Conservation (phyloP, 371 early-diverging fungal genomes). For the Lichtheimia hyalospora region DNA sequence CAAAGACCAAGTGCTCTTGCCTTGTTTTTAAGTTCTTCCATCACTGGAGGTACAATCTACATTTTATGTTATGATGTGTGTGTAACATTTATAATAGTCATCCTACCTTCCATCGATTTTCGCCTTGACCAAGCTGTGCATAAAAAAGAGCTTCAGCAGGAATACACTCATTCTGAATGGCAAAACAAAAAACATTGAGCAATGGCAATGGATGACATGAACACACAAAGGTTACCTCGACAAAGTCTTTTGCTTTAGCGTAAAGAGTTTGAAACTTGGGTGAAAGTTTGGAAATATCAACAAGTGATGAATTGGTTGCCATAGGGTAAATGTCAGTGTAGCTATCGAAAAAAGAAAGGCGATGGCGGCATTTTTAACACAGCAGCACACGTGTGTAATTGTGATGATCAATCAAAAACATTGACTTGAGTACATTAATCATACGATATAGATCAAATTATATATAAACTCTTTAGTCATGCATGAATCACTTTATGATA, state of each 20-base stretch:
- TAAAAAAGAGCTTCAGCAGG: conserved; percentile 84
- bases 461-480: no score
- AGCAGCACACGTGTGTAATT: background rate
- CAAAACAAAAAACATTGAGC: conserved; percentile 26
- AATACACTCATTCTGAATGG: conserved; percentile 84
- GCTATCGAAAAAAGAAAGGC: background rate
- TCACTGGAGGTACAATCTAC: conserved; percentile 74
- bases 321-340: conserved; percentile 11
- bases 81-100: background rate
- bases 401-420: background rate
- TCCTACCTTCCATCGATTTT: conserved; percentile 77
- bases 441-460: no score
- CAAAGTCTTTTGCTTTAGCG: conserved; percentile 71
- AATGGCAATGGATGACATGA: background rate
- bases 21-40: conserved; percentile 87
- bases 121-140: conserved; percentile 73
- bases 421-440: no score
- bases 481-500: no score
- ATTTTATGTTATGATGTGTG: background rate
- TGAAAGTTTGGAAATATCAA: conserved; percentile 54
- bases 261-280: conserved; percentile 70
- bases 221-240: conserved; percentile 55
- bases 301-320: conserved; percentile 40
- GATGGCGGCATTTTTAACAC: background rate
- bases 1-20: conserved; percentile 91